phyloP scores from a whole-genome alignment of 2,329 filamentous ascomycete species.

The Cadophora gregata region DNA sequence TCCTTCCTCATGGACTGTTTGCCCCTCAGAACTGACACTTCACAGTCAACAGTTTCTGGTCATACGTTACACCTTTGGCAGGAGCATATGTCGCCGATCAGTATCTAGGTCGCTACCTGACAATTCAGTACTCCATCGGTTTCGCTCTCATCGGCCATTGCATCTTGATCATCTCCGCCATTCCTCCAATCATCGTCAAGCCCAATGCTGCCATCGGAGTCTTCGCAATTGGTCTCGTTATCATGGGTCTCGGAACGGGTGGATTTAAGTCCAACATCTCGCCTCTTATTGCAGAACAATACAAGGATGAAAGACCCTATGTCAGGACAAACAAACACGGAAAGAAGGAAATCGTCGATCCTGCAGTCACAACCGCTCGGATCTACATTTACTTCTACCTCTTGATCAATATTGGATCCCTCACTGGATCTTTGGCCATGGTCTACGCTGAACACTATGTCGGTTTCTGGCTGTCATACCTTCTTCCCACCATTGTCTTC shows the following conservation, averaged over 20 bases:
- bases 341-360: constrained; percentile 43
- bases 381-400: constrained; percentile 54
- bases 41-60: constrained; percentile 44
- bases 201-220: constrained; percentile 52
- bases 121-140: constrained; percentile 56
- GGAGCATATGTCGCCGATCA: constrained; percentile 62
- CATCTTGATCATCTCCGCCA: constrained; percentile 58
- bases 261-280: constrained; percentile 50
- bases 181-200: constrained; percentile 52
- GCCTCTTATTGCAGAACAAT: constrained; percentile 44
- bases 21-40: background rate
- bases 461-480: constrained; percentile 56
- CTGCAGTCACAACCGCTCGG: constrained; percentile 41
- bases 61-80: constrained; percentile 50
- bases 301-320: constrained; percentile 37
- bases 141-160: constrained; percentile 57
- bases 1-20: constrained; percentile 36
- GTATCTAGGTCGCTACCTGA: constrained; percentile 65
- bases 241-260: constrained; percentile 52
- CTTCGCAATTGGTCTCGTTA: constrained; percentile 56
- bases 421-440: constrained; percentile 49
- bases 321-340: constrained; percentile 39
- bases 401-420: constrained; percentile 58
- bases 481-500: constrained; percentile 51
- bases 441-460: constrained; percentile 58